phyloP scores from a whole-genome alignment of 2,329 filamentous ascomycete species.

The Diaporthe australafricana region DNA sequence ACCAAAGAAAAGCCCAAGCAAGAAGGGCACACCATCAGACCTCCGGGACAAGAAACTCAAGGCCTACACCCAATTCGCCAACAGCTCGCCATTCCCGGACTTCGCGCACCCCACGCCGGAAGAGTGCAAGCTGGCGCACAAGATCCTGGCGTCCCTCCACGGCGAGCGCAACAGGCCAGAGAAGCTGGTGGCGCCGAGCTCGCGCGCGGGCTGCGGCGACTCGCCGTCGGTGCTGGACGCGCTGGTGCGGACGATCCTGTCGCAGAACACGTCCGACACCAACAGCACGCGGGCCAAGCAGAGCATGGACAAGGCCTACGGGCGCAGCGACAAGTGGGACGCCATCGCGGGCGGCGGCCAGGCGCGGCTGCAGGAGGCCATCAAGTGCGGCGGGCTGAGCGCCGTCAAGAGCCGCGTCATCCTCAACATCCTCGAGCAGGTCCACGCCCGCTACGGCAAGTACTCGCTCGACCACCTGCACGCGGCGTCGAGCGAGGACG shows the following conservation, averaged over 20 bases:
- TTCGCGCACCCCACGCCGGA: conserved; percentile 73
- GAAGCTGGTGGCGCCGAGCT: conserved; percentile 70
- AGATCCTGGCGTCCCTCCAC: conserved; percentile 73
- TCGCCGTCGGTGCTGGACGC: conserved; percentile 64
- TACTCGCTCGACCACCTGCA: conserved; percentile 65
- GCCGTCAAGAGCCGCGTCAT: conserved; percentile 80
- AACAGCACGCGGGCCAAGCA: conserved; percentile 71
- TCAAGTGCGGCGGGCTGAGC: conserved; percentile 78
- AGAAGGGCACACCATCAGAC: conserved; percentile 30
- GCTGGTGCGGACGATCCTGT: conserved; percentile 63
- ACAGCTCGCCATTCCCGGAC: conserved; percentile 73
- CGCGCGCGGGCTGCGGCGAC: conserved; percentile 71
- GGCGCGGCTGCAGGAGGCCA: conserved; percentile 64
- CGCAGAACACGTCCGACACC: conserved; percentile 62
- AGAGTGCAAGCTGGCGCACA: conserved; percentile 77
- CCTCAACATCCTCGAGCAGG: conserved; percentile 75
- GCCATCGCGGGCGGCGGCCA: conserved; percentile 54
- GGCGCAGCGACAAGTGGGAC: conserved; percentile 56
- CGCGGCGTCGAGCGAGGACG: conserved; percentile 54
- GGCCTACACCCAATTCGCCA: conserved; percentile 53
- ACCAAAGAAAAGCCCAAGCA: conserved; percentile 30
- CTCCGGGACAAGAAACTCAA: conserved; percentile 58
- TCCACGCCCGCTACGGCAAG: conserved; percentile 56
- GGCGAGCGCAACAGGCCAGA: conserved; percentile 72
- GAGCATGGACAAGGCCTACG: conserved; percentile 58